Conservation (phyloP, 106 monocot species). For the Alisma plantagoaquatica region DNA sequence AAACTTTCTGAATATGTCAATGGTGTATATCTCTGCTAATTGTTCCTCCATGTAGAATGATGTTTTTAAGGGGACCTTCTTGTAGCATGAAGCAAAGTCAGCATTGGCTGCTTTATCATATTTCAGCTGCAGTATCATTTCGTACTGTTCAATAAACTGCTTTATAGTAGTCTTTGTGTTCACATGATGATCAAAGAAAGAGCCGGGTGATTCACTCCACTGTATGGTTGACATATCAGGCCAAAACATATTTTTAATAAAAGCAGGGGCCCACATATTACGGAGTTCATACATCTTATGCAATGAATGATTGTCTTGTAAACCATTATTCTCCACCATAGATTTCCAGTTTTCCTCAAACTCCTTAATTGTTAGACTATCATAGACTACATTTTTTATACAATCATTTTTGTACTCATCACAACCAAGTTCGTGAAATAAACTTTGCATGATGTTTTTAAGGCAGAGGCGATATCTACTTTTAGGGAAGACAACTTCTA, state of each 20-base stretch:
- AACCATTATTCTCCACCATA: not conserved
- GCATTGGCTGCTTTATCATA: conserved; percentile 52
- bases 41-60: conserved; percentile 76
- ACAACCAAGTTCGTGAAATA: not conserved
- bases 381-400: not conserved
- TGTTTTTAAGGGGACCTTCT: conserved; percentile 36
- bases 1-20: conserved; percentile 62
- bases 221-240: conserved; percentile 58
- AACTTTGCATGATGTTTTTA: not conserved
- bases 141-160: conserved; percentile 57
- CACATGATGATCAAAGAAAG: conserved; percentile 48
- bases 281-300: too few species aligned
- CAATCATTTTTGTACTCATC: not conserved
- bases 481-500: not conserved
- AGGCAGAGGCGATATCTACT: not conserved
- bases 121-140: conserved; percentile 39
- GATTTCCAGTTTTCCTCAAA: not conserved
- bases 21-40: conserved; percentile 55
- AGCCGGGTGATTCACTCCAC: conserved; percentile 22
- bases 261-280: too few species aligned
- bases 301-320: conserved; percentile 35
- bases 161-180: conserved; percentile 58
- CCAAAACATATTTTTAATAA: too few species aligned
- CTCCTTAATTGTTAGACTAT: not conserved
- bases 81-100: conserved; percentile 37